Evolutionary conservation across 352 stramenopile species (phyloP).

Genomic region (Elongisporangium prolatum): DNA sequence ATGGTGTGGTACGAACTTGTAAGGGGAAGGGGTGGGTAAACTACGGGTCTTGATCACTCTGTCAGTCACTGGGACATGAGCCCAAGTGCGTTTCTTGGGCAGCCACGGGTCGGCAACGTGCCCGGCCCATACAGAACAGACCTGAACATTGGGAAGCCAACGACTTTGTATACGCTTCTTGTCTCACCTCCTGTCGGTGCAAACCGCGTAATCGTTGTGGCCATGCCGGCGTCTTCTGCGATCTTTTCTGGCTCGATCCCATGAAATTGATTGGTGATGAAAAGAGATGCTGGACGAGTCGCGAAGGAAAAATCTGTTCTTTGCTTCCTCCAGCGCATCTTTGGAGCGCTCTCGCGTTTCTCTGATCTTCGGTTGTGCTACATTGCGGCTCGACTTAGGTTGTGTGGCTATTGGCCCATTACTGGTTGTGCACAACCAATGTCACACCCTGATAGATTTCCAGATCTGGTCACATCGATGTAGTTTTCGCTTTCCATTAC

Average conservation of each 20-base stretch:
- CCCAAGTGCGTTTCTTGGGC: neutral
- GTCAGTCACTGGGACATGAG: neutral
- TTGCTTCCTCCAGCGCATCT: neutral
- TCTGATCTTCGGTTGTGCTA: neutral
- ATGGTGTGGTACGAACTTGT: neutral
- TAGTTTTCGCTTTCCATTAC: neutral
- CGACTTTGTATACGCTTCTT: neutral
- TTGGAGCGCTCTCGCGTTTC: neutral
- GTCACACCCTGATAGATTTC: neutral
- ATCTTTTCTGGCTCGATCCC: neutral
- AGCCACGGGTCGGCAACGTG: neutral
- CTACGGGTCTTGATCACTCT: neutral
- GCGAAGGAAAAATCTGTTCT: neutral
- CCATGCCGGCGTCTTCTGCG: neutral
- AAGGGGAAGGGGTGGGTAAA: neutral
- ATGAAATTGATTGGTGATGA: neutral
- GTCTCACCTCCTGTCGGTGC: neutral
- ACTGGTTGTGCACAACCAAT: neutral
- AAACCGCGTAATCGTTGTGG: neutral
- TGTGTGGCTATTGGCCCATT: neutral
- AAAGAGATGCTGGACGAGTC: neutral
- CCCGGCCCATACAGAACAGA: no score
- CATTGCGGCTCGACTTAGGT: neutral
- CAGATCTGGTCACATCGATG: neutral
- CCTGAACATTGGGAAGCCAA: neutral